These are phyloP conservation scores for Canavalia gladiata DNA, from an alignment of 306 rosid genomes.

Conservation along the genomic window DNA sequence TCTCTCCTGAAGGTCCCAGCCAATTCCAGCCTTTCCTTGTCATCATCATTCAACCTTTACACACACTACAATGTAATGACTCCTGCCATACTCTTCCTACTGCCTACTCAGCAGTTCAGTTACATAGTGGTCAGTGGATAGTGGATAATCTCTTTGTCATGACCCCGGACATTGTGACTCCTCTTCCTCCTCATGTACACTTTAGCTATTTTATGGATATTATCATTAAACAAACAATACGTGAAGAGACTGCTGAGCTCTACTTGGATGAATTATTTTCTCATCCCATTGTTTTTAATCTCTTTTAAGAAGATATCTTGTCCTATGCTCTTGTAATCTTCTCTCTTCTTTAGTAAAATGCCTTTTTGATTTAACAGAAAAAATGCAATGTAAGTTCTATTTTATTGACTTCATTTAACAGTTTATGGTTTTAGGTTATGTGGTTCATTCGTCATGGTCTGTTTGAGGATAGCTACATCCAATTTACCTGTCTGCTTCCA, in stretches of 20 bases:
- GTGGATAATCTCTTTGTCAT: neutral
- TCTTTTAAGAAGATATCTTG: constrained; percentile 33
- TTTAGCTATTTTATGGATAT: neutral
- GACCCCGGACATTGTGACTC: neutral
- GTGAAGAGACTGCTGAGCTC: constrained; percentile 3
- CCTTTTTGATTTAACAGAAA: constrained; percentile 6
- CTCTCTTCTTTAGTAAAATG: constrained; percentile 1
- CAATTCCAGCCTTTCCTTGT: neutral
- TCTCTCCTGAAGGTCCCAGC: neutral
- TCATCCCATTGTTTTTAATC: neutral
- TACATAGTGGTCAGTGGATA: neutral
- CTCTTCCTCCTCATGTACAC: neutral
- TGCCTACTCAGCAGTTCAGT: neutral
- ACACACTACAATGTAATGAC: neutral
- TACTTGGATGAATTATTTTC: neutral
- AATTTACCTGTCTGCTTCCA: neutral
- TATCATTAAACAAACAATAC: neutral
- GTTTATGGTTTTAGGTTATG: constrained; percentile 1
- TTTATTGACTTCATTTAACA: constrained; percentile 16
- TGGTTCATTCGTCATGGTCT: constrained; percentile 25
- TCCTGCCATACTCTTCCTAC: too few relatives aligned
- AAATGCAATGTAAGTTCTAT: neutral
- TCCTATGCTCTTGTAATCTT: constrained; percentile 23
- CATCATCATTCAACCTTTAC: neutral
- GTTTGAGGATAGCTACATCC: constrained; percentile 13